phyloP scores from a whole-genome alignment of 2,329 filamentous ascomycete genomes.

The Monilinia fructicola region DNA sequence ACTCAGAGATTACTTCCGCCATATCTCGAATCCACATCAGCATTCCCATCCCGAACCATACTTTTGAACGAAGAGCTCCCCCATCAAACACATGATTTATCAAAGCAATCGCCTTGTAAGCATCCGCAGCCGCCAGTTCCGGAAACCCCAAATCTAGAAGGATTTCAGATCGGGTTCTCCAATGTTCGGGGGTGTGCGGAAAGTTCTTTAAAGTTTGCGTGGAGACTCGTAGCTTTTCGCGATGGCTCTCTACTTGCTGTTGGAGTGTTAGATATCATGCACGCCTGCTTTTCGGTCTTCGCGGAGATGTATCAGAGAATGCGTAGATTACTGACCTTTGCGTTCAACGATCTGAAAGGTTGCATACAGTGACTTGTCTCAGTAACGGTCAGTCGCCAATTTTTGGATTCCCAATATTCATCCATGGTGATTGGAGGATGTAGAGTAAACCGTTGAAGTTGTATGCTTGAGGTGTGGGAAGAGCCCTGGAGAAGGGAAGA shows the following conservation, averaged over 20 bases:
- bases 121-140: slow-evolving; percentile 25
- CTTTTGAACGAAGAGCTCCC: neutral
- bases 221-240: neutral
- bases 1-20: neutral
- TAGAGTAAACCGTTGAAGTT: neutral
- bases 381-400: neutral
- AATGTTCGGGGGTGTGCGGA: slow-evolving; percentile 11
- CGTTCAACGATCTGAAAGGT: too few relatives aligned
- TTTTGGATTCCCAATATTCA: neutral
- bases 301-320: too few relatives aligned
- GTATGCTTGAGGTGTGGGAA: neutral
- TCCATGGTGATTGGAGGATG: neutral
- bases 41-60: neutral
- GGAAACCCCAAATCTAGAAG: slow-evolving; percentile 22
- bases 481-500: too few relatives aligned
- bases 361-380: neutral
- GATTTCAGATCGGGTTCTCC: slow-evolving; percentile 16
- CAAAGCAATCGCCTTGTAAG: slow-evolving; percentile 25
- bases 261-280: neutral
- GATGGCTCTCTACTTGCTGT: neutral
- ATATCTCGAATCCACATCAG: neutral
- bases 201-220: neutral
- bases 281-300: too few relatives aligned
- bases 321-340: too few relatives aligned
- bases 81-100: slow-evolving; percentile 19